Evolutionary conservation across 2,329 filamentous ascomycete genomes (phyloP), one percentile per base, ranked within the genome.

Genomic region (Nigrograna mackinnonii): DNA sequence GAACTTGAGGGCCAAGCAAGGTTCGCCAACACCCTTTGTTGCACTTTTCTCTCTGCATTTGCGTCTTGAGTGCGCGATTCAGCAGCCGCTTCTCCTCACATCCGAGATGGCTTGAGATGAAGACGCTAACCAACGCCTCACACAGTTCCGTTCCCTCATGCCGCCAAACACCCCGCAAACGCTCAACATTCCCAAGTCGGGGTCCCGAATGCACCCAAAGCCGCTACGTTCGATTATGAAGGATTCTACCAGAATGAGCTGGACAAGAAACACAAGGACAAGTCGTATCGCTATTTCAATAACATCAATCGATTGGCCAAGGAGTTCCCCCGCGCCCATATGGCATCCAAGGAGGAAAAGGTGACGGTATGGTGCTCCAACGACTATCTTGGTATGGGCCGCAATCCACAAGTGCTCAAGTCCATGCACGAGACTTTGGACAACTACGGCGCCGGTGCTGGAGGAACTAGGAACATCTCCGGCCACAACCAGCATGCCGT

Each of bases 311-410:
- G 94, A 24, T 80, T 99, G 47, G 94, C 94, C 54, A 89, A 94
- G 74, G 90, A 97, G 53, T 99, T 99, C 51, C 94, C 94, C 21
- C 89, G 88, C 52, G 94, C 94, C 34, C 94, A 99, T 71, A 95
- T 95, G 79, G 81, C 88, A 13, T 84, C 79, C 44, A 82, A 83
- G 63, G 85, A 92, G 46, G 90, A 96, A 54, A 84, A 84, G 39
- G 94, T 99, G 44, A 96, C 92, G 2, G 94, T 99, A 18, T 99
- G 94, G 94, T 99, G 94, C 78, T 95, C 92, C 66, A 99, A 99
- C 64, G 94, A 99, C 70, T 99, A 99, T 69, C 83, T 99, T 14
- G 94, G 94, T 57, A 99, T 99, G 94, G 92, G 94, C 33, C 83
- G 91, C 58, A 96, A 97, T 71, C 81, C 83, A 11, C 79, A 89